Conservation (phyloP, 1,284 basidiomycete species). For the Cryptococcus maquisensis region DNA sequence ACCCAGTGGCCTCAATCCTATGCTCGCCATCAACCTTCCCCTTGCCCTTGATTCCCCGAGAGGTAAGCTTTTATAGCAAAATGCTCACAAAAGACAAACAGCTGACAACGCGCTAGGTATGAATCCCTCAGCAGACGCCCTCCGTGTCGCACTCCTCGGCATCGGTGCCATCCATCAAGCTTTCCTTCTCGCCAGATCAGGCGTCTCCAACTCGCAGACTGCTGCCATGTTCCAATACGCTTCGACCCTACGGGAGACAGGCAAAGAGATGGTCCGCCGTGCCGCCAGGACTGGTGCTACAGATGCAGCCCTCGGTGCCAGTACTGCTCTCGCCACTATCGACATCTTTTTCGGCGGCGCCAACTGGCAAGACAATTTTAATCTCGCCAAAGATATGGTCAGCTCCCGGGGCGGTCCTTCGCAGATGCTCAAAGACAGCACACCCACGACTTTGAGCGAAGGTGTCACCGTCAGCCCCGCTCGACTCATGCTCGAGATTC, state of each 20-base stretch:
- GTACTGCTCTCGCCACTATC: conserved; percentile 48
- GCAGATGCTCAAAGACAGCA: conserved; percentile 38
- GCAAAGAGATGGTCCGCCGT: conserved; percentile 38
- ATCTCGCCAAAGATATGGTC: conserved; percentile 50
- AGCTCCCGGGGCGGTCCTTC: conserved; percentile 48
- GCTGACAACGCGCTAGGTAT: conserved; percentile 14
- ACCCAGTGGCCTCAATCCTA: conserved; percentile 48
- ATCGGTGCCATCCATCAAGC: conserved; percentile 50
- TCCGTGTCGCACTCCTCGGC: conserved; percentile 48
- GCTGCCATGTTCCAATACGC: conserved; percentile 42
- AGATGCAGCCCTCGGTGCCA: conserved; percentile 50
- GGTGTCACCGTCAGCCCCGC: conserved; percentile 50
- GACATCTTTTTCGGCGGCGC: conserved; percentile 54
- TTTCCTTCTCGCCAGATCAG: conserved; percentile 45
- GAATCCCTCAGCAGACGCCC: conserved; percentile 47
- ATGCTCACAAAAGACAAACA: not conserved
- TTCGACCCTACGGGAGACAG: conserved; percentile 33
- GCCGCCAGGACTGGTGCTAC: conserved; percentile 28
- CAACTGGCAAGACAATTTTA: conserved; percentile 52
- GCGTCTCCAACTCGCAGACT: conserved; percentile 34
- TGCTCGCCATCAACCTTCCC: conserved; percentile 50
- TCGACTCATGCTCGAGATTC: conserved; percentile 51
- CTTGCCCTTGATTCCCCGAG: conserved; percentile 47
- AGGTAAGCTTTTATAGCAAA: conserved; percentile 16
- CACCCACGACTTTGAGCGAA: conserved; percentile 32